A percentile compares a stretch with the other conserved stretches of the same genome.
Evolutionary conservation across 2,329 filamentous ascomycete genomes (phyloP).

Genomic region (Decorospora gaudefroyi): DNA sequence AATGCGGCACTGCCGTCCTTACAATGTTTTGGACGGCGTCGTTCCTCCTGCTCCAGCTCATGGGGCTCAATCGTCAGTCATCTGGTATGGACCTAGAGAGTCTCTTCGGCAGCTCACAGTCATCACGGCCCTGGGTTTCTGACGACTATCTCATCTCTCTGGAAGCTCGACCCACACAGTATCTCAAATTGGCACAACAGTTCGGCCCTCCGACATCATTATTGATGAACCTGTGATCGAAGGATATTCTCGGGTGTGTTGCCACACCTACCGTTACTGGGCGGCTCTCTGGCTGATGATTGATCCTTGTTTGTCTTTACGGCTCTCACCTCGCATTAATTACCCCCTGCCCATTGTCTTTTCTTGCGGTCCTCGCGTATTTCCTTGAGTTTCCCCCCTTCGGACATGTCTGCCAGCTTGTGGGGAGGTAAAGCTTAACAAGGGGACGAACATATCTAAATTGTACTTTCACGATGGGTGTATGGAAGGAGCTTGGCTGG

Average conservation of each 20-base stretch:
- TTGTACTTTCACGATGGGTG: slow-evolving; percentile 34
- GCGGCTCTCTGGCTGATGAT: slow-evolving; percentile 33
- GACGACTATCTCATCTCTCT: slow-evolving; percentile 35
- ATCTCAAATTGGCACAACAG: slow-evolving; percentile 33
- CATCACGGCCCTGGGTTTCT: slow-evolving; percentile 34
- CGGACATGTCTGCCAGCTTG: slow-evolving; percentile 49
- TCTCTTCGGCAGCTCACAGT: slow-evolving; percentile 33
- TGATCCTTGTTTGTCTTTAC: slow-evolving; percentile 38
- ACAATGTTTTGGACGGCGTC: slow-evolving; percentile 46
- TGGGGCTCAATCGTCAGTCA: slow-evolving; percentile 44
- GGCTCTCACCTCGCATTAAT: slow-evolving; percentile 41
- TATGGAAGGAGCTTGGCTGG: slow-evolving; percentile 24
- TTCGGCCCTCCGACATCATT: slow-evolving; percentile 28
- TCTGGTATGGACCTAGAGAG: slow-evolving; percentile 41
- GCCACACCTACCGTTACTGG: slow-evolving; percentile 34
- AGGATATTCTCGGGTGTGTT: slow-evolving; percentile 28
- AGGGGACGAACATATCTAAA: slow-evolving; percentile 48
- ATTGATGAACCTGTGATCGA: slow-evolving; percentile 23
- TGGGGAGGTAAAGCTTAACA: slow-evolving; percentile 47
- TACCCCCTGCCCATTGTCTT: slow-evolving; percentile 38
- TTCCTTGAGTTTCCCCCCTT: slow-evolving; percentile 44
- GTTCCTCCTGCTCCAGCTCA: slow-evolving; percentile 45
- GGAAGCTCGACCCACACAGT: slow-evolving; percentile 38
- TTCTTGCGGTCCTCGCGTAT: slow-evolving; percentile 30
- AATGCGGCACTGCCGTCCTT: slow-evolving; percentile 53